Percentiles rank a stretch among this genome's conserved stretches.
Conservation (phyloP, 169 alveolate genomes). For the Toxoplasma gondii region DNA sequence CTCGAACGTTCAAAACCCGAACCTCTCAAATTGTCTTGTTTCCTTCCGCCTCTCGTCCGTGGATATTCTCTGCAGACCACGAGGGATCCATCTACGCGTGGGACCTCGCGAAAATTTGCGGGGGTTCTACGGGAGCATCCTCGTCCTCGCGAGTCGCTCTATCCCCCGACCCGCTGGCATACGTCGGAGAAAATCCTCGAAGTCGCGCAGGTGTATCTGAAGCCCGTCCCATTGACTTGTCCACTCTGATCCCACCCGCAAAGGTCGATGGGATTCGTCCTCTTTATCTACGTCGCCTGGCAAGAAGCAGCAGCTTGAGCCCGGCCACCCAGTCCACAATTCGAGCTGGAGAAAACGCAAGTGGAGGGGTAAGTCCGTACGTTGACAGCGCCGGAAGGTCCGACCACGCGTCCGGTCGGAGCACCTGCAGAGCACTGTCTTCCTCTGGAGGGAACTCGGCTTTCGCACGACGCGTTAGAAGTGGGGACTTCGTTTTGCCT, state of each 20-base stretch:
- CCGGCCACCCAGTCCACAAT: neutral
- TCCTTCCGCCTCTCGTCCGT: neutral
- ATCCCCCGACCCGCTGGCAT: neutral
- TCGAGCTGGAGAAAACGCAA: neutral
- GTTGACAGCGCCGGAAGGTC: neutral
- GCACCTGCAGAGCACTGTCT: neutral
- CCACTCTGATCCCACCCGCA: neutral
- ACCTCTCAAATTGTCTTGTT: constrained; percentile 5
- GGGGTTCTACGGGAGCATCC: neutral
- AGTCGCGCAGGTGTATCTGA: neutral
- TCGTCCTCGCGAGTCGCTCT: neutral
- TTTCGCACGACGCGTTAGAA: no score
- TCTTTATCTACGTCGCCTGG: neutral
- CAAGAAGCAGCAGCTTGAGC: neutral
- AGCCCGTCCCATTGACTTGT: constrained; percentile 4
- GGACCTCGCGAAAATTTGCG: neutral
- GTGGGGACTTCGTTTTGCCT: no score
- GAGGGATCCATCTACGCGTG: constrained; percentile 44
- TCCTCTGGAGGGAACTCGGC: no score
- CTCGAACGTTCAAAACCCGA: constrained; percentile 23
- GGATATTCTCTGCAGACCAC: constrained; percentile 22
- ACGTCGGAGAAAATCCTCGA: neutral
- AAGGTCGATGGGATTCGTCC: neutral
- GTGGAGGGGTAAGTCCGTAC: neutral
- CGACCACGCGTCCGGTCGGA: neutral